Evolutionary conservation across 2,329 filamentous ascomycete species (phyloP).

Genomic region (Mycosphaerella arachidis): DNA sequence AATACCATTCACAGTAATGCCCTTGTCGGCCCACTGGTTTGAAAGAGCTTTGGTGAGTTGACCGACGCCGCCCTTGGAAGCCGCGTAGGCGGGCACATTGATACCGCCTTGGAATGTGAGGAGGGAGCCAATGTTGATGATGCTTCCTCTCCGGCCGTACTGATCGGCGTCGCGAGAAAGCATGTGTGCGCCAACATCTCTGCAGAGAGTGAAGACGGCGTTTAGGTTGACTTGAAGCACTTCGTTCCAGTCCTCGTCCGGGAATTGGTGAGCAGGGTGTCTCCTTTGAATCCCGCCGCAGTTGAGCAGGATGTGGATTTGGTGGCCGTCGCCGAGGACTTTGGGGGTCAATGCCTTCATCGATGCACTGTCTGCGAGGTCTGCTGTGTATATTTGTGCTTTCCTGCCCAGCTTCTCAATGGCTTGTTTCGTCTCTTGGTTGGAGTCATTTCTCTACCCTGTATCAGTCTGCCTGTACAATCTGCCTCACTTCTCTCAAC

Average conservation of each 20-base stretch:
- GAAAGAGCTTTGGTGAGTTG: slow-evolving; percentile 80
- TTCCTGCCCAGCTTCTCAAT: slow-evolving; percentile 64
- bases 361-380: slow-evolving; percentile 59
- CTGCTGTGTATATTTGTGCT: slow-evolving; percentile 63
- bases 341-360: slow-evolving; percentile 58
- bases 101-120: slow-evolving; percentile 82
- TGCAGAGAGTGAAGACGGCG: slow-evolving; percentile 71
- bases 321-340: slow-evolving; percentile 57
- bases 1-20: slow-evolving; percentile 81
- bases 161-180: slow-evolving; percentile 50
- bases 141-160: slow-evolving; percentile 59
- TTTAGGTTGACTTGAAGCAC: slow-evolving; percentile 85
- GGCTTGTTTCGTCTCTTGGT: slow-evolving; percentile 54
- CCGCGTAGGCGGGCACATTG: slow-evolving; percentile 83
- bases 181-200: slow-evolving; percentile 77
- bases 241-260: slow-evolving; percentile 70
- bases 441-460: slow-evolving; percentile 52
- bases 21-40: slow-evolving; percentile 79
- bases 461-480: slow-evolving; percentile 3
- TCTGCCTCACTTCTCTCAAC: background rate
- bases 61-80: slow-evolving; percentile 77
- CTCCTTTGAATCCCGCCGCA: slow-evolving; percentile 82
- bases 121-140: slow-evolving; percentile 82
- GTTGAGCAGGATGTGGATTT: slow-evolving; percentile 76
- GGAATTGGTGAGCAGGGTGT: slow-evolving; percentile 71